These are phyloP conservation scores for Apiospora malaysiana DNA, from an alignment of 2,329 filamentous ascomycete species.

Conservation along the genomic window DNA sequence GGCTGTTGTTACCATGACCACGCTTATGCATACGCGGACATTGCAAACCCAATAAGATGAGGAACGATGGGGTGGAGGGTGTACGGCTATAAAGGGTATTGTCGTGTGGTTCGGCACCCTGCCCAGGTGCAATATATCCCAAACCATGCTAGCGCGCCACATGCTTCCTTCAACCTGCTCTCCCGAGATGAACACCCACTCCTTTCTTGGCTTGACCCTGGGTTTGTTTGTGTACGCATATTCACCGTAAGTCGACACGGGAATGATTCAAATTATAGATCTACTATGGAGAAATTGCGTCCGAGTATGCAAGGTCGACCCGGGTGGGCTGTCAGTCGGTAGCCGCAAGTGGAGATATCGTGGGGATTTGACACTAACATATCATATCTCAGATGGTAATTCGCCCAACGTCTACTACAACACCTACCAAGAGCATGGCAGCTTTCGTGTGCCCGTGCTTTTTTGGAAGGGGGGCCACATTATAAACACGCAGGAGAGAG, in stretches of 20 bases:
- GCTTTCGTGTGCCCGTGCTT: background rate
- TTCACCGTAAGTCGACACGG: background rate
- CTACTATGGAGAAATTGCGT: background rate
- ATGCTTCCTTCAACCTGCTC: background rate
- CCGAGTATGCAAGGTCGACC: background rate
- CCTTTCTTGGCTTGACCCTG: background rate
- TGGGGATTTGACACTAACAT: background rate
- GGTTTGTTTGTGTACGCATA: background rate
- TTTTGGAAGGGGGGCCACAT: background rate
- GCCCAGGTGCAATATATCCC: constrained; percentile 6
- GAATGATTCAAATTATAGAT: background rate
- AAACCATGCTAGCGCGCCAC: constrained; percentile 16
- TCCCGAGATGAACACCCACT: background rate
- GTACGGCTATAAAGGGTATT: background rate
- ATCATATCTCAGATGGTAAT: background rate
- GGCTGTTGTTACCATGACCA: background rate
- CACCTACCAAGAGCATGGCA: background rate
- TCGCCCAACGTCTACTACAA: background rate
- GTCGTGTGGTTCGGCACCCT: background rate
- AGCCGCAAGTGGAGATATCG: constrained; percentile 6
- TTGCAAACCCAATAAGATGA: background rate
- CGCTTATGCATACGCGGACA: background rate
- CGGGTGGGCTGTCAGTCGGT: background rate
- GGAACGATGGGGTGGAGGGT: background rate
- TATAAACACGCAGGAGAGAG: background rate